Percentiles rank a stretch among this genome's conserved stretches.
Conservation (phyloP, 768 basidiomycete species). For the Boletales sp. region DNA sequence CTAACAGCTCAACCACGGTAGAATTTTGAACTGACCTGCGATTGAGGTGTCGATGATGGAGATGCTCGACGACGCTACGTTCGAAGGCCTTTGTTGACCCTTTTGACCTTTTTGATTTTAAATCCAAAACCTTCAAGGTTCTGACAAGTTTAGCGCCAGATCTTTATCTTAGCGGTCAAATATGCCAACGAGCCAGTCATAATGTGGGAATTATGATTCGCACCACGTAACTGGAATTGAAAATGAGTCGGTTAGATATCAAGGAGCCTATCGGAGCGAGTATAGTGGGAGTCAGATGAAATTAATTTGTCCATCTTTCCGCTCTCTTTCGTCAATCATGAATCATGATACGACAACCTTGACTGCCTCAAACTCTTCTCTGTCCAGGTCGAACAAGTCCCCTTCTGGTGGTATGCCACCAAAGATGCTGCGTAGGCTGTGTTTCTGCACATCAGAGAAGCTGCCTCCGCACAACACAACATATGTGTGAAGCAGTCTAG, state of each 20-base stretch:
- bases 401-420: slow-evolving; percentile 11
- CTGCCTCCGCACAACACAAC: slow-evolving; percentile 36
- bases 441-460: slow-evolving; percentile 30
- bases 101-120: slow-evolving; percentile 18
- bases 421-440: slow-evolving; percentile 27
- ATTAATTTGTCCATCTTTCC: slow-evolving; percentile 13
- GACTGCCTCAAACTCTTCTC: slow-evolving; percentile 23
- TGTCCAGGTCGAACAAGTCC: slow-evolving; percentile 28
- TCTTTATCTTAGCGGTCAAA: slow-evolving; percentile 7
- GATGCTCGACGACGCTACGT: not conserved
- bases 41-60: not conserved
- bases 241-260: slow-evolving; percentile 28
- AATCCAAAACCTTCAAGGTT: slow-evolving; percentile 12
- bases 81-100: slow-evolving; percentile 9
- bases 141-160: slow-evolving; percentile 1
- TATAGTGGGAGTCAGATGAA: slow-evolving; percentile 8
- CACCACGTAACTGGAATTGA: slow-evolving; percentile 24
- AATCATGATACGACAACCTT: slow-evolving; percentile 11
- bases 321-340: slow-evolving; percentile 16
- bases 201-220: slow-evolving; percentile 8
- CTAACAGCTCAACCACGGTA: not conserved
- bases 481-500: slow-evolving; percentile 54
- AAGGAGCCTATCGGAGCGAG: slow-evolving; percentile 10
- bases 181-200: slow-evolving; percentile 18
- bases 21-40: slow-evolving; percentile 10